Evolutionary conservation across 371 early-diverging fungal species (phyloP).

Genomic region (Mortierella sp.): DNA sequence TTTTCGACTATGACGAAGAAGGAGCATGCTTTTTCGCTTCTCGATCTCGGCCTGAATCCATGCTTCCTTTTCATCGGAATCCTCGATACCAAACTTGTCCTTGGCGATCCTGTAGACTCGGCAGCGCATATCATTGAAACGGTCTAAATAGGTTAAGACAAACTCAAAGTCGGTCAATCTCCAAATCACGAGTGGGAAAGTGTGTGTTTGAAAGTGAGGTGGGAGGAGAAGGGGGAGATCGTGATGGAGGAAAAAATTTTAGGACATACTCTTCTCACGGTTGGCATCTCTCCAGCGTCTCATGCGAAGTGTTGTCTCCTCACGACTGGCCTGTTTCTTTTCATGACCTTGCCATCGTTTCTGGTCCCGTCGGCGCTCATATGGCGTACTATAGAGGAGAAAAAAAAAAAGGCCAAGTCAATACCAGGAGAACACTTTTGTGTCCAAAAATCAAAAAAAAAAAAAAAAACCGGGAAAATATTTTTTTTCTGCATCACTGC

Average conservation of each 20-base stretch:
- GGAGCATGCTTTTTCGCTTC: slow-evolving; percentile 41
- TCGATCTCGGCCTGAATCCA: slow-evolving; percentile 74
- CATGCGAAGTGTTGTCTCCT: slow-evolving; percentile 62
- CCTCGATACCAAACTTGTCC: slow-evolving; percentile 68
- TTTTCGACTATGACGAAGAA: slow-evolving; percentile 43
- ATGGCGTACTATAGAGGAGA: slow-evolving; percentile 57
- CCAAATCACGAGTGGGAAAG: neutral
- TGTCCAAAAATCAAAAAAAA: too few relatives aligned
- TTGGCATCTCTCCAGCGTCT: slow-evolving; percentile 29
- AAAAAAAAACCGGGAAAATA: too few relatives aligned
- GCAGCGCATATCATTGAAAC: slow-evolving; percentile 74
- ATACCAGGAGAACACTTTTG: too few relatives aligned
- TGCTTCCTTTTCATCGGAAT: slow-evolving; percentile 65
- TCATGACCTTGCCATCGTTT: slow-evolving; percentile 68
- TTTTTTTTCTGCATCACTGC: too few relatives aligned
- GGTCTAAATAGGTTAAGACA: slow-evolving; percentile 39
- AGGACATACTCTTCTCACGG: slow-evolving; percentile 37
- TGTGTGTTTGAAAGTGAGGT: neutral
- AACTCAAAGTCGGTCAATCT: neutral
- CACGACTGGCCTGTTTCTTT: slow-evolving; percentile 62
- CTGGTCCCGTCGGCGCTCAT: slow-evolving; percentile 63
- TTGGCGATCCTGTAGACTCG: slow-evolving; percentile 76
- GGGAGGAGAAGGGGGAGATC: neutral
- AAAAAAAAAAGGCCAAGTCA: neutral
- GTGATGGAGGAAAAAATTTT: neutral